These are phyloP conservation scores for Podosphaera xanthii DNA, from an alignment of 2,329 filamentous ascomycete species.

Conservation along the genomic window DNA sequence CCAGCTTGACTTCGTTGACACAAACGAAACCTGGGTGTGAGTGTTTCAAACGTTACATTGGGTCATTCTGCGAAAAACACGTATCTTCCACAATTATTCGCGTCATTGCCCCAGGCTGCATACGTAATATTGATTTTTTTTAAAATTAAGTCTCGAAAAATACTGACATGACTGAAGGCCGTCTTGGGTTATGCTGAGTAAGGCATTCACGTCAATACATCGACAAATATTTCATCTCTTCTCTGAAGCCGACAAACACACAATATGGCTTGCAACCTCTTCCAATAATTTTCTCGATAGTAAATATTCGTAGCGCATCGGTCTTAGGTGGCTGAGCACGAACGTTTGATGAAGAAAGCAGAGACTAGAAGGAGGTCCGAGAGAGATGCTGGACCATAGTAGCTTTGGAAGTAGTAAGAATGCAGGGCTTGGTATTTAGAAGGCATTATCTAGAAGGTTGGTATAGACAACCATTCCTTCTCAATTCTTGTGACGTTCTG, in stretches of 20 bases:
- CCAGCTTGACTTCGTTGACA: no score
- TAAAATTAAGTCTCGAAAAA: no score
- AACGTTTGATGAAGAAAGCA: background rate
- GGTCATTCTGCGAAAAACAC: no score
- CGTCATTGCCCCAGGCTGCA: no score
- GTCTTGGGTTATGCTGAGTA: no score
- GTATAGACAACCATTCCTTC: slow-evolving; percentile 1
- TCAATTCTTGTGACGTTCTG: background rate
- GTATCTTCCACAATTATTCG: no score
- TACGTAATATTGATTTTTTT: no score
- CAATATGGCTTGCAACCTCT: background rate
- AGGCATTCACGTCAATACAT: no score
- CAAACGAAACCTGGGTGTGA: no score
- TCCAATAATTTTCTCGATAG: background rate
- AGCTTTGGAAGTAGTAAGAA: background rate
- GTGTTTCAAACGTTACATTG: no score
- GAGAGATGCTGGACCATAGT: background rate
- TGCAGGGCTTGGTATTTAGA: background rate
- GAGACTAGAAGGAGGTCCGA: background rate
- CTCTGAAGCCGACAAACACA: background rate
- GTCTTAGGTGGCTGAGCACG: background rate
- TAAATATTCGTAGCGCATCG: background rate
- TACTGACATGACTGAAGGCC: no score
- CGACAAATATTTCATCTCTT: no score
- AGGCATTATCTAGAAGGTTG: background rate